A percentile compares a stretch with the other conserved stretches of the same genome.
Conservation (phyloP, 495 filamentous ascomycete species). For the Podospora comata region DNA sequence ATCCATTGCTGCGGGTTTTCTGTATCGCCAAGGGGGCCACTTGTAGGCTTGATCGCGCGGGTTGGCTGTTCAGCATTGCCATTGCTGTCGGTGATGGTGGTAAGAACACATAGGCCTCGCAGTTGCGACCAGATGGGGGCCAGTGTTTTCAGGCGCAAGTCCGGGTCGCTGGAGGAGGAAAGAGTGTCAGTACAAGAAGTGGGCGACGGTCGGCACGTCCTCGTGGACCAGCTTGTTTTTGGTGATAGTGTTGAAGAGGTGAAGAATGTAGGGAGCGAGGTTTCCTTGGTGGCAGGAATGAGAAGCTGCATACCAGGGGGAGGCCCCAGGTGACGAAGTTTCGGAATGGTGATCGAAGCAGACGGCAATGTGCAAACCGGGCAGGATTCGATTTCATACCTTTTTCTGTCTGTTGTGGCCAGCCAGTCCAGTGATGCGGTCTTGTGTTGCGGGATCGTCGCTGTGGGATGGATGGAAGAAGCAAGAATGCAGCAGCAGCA, state of each 20-base stretch:
- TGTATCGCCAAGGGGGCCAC: conserved; percentile 73
- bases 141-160: background rate
- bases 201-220: too few species aligned
- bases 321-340: conserved; percentile 26
- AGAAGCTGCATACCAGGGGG: conserved; percentile 36
- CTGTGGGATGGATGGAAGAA: background rate
- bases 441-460: conserved; percentile 10
- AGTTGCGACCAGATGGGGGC: conserved; percentile 7
- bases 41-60: conserved; percentile 57
- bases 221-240: conserved; percentile 21
- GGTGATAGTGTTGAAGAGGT: conserved; percentile 15
- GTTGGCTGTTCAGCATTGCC: conserved; percentile 52
- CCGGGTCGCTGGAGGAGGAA: background rate
- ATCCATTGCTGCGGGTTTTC: conserved; percentile 52
- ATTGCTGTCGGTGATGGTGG: conserved; percentile 33
- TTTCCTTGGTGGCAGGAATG: conserved; percentile 14
- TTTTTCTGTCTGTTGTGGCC: background rate
- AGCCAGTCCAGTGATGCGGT: background rate
- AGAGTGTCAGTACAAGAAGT: conserved; percentile 7
- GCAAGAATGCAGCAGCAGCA: background rate
- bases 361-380: background rate
- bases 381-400: conserved; percentile 2
- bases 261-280: conserved; percentile 32
- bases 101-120: conserved; percentile 40
- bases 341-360: conserved; percentile 26